Evolutionary conservation across 176 grass and related monocot species (phyloP).

Genomic region (Avena sativa): DNA sequence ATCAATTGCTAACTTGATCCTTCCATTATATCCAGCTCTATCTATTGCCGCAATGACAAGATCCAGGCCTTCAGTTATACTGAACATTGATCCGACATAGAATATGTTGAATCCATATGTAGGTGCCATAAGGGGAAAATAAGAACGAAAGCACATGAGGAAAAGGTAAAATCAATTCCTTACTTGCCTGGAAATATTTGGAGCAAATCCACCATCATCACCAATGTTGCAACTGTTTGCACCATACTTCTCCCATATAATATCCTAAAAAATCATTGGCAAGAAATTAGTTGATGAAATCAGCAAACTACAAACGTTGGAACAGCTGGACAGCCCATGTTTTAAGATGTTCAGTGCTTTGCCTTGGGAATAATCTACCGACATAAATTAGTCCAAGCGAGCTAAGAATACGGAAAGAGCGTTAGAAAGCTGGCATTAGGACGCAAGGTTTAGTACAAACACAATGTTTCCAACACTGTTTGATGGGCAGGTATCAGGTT

Average conservation of each 20-base stretch:
- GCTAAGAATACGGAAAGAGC: not conserved
- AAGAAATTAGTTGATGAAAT: conserved; percentile 22
- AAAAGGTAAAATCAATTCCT: conserved; percentile 40
- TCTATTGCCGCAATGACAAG: conserved; percentile 92
- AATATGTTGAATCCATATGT: conserved; percentile 41
- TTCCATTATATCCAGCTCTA: conserved; percentile 93
- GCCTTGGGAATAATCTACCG: not conserved
- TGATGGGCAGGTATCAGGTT: conserved; percentile 20
- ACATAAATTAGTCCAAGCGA: conserved; percentile 10
- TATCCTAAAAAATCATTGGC: conserved; percentile 56
- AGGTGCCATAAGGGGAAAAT: not conserved
- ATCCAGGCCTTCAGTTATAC: conserved; percentile 88
- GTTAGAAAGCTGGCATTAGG: not conserved
- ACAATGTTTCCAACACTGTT: conserved; percentile 3
- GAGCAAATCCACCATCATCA: conserved; percentile 91
- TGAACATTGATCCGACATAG: conserved; percentile 54
- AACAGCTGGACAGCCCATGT: not conserved
- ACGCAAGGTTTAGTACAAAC: not conserved
- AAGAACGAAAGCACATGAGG: not conserved
- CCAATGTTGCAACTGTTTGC: conserved; percentile 79
- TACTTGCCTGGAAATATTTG: conserved; percentile 93
- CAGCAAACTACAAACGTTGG: not conserved
- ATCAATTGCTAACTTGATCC: conserved; percentile 89
- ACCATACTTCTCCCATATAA: conserved; percentile 77
- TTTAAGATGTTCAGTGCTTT: conserved; percentile 1